These are phyloP conservation scores for Lichtheimia ornata DNA, from an alignment of 371 early-diverging fungal genomes.

Conservation along the genomic window DNA sequence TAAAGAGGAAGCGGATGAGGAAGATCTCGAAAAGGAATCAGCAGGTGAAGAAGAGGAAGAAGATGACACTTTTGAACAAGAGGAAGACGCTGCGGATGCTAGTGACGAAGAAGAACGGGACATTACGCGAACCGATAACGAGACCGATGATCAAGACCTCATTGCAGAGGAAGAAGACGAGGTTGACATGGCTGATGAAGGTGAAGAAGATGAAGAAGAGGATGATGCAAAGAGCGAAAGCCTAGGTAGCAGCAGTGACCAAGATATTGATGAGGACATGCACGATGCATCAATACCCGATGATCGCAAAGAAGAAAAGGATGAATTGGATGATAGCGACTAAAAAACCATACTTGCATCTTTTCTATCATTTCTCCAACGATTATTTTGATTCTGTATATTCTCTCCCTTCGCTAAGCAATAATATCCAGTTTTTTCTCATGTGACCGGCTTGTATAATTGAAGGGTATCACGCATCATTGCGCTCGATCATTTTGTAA, in stretches of 20 bases:
- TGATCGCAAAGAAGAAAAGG: slow-evolving; percentile 17
- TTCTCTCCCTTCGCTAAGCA: too few species aligned
- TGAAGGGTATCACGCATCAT: too few species aligned
- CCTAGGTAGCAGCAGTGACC: slow-evolving; percentile 8
- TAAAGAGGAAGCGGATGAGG: neutral
- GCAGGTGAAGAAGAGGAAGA: slow-evolving; percentile 17
- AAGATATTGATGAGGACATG: slow-evolving; percentile 13
- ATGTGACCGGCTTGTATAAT: too few species aligned
- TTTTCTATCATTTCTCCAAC: too few species aligned
- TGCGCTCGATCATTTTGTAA: too few species aligned
- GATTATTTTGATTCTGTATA: too few species aligned
- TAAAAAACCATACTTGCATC: too few species aligned
- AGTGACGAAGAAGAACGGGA: slow-evolving; percentile 16
- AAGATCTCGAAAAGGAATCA: slow-evolving; percentile 4
- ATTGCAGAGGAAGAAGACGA: slow-evolving; percentile 8
- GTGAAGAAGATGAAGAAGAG: slow-evolving; percentile 4
- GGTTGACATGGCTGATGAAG: slow-evolving; percentile 16
- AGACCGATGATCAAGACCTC: slow-evolving; percentile 11
- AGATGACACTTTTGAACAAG: slow-evolving; percentile 4
- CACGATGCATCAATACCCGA: slow-evolving; percentile 6
- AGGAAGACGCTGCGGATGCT: neutral
- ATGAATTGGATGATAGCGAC: slow-evolving; percentile 3
- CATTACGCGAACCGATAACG: slow-evolving; percentile 8
- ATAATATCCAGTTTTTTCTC: too few species aligned
- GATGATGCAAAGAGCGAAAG: slow-evolving; percentile 13